A percentile compares a stretch with the other conserved stretches of the same genome.
phyloP scores from a whole-genome alignment of 1,284 basidiomycete species.

The Pholiota adiposa region DNA sequence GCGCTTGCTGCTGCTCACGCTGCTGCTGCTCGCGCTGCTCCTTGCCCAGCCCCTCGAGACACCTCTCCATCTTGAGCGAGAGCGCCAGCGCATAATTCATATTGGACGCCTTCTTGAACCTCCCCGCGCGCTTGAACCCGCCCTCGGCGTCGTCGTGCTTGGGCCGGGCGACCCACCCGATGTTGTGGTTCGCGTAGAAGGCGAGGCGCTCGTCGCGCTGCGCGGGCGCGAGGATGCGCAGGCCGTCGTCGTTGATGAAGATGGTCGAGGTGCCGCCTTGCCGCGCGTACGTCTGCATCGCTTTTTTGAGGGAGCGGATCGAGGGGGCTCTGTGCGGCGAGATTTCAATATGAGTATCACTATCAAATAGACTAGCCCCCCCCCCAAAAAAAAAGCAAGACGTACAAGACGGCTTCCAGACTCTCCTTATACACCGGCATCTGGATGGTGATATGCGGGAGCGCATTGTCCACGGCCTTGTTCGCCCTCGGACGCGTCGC shows the following conservation, averaged over 20 bases:
- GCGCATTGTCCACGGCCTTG: constrained; percentile 55
- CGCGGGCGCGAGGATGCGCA: constrained; percentile 59
- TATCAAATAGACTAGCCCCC: no score
- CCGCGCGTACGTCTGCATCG: constrained; percentile 85
- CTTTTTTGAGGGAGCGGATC: constrained; percentile 79
- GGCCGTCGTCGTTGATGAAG: constrained; percentile 80
- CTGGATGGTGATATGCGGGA: constrained; percentile 80
- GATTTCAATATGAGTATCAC: no score
- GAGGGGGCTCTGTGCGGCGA: constrained; percentile 57
- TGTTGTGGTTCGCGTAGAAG: constrained; percentile 81
- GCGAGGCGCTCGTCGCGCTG: constrained; percentile 71
- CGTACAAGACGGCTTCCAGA: constrained; percentile 60
- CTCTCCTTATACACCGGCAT: constrained; percentile 87
- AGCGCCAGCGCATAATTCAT: constrained; percentile 72
- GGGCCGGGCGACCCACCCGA: constrained; percentile 83
- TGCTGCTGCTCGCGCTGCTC: constrained; percentile 34
- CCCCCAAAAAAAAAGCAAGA: no score
- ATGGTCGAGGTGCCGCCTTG: constrained; percentile 81
- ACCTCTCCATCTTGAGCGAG: constrained; percentile 62
- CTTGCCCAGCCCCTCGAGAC: constrained; percentile 57
- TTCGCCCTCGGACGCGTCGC: constrained; percentile 60
- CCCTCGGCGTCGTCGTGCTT: constrained; percentile 46
- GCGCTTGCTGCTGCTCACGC: no score
- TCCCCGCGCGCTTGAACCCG: constrained; percentile 73
- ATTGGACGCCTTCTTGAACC: constrained; percentile 89